A percentile compares a stretch with the other conserved stretches of the same genome.
phyloP scores from a whole-genome alignment of 306 rosid species.

The Quillaja saponaria region DNA sequence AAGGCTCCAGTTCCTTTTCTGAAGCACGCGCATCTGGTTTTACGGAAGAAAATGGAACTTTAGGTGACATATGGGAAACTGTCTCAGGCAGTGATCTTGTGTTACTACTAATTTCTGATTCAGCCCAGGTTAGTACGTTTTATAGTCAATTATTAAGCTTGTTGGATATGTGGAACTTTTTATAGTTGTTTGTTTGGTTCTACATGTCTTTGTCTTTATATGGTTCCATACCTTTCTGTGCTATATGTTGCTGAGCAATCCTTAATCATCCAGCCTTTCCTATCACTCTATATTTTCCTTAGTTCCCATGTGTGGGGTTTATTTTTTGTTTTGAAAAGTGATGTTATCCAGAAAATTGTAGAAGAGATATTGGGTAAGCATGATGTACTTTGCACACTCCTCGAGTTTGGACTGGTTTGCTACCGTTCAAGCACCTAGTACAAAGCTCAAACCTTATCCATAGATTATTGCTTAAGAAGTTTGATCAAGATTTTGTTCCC shows the following conservation, averaged over 20 bases:
- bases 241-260: neutral
- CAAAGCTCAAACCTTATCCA: no score
- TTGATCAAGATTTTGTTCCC: no score
- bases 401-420: neutral
- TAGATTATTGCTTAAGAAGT: no score
- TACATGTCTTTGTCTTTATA: constrained; percentile 4
- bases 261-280: neutral
- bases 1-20: constrained; percentile 83
- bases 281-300: neutral
- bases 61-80: constrained; percentile 92
- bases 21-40: constrained; percentile 96
- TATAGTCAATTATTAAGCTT: neutral
- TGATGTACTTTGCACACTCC: neutral
- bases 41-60: constrained; percentile 84
- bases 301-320: neutral
- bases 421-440: no score
- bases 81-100: constrained; percentile 87
- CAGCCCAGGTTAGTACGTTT: constrained; percentile 78
- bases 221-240: neutral
- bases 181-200: neutral
- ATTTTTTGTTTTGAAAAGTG: neutral
- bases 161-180: neutral
- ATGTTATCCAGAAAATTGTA: neutral
- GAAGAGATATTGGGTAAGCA: neutral
- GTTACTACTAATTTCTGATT: constrained; percentile 85